Evolutionary conservation across 1,284 basidiomycete species (phyloP).

Genomic region (Cutaneotrichosporon mucoides): DNA sequence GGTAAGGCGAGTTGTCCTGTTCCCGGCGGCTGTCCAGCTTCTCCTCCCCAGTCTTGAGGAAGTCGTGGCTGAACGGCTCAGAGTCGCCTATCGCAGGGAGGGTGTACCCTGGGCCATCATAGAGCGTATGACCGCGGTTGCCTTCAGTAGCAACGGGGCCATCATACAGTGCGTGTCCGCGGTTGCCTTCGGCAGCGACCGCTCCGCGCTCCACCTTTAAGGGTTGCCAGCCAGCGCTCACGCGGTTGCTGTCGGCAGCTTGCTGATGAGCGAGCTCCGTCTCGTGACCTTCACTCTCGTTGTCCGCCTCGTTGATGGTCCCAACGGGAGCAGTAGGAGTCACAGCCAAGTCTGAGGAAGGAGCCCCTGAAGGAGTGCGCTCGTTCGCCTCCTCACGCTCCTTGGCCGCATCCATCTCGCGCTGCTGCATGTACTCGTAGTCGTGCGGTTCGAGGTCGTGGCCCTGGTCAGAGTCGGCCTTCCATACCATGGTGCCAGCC

Average conservation of each 20-base stretch:
- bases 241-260: background rate
- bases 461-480: background rate
- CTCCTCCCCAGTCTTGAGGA: background rate
- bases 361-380: background rate
- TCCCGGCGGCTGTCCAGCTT: background rate
- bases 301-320: background rate
- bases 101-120: conserved; percentile 7
- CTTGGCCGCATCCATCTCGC: conserved; percentile 27
- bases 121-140: background rate
- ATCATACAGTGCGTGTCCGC: conserved; percentile 2
- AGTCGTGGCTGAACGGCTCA: conserved; percentile 1
- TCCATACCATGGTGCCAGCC: conserved; percentile 1
- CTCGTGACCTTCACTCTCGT: background rate
- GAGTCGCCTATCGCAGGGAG: background rate
- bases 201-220: conserved; percentile 2
- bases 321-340: background rate
- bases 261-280: background rate
- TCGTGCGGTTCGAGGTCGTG: conserved; percentile 8
- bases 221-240: conserved; percentile 10
- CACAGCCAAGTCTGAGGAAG: background rate
- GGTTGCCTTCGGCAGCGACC: background rate
- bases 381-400: conserved; percentile 8
- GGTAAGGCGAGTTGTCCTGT: conserved; percentile 11
- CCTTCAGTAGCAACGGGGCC: background rate
- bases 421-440: conserved; percentile 47